Conservation (phyloP, 202 grass and related monocot genomes). For the Panicum virgatum region DNA sequence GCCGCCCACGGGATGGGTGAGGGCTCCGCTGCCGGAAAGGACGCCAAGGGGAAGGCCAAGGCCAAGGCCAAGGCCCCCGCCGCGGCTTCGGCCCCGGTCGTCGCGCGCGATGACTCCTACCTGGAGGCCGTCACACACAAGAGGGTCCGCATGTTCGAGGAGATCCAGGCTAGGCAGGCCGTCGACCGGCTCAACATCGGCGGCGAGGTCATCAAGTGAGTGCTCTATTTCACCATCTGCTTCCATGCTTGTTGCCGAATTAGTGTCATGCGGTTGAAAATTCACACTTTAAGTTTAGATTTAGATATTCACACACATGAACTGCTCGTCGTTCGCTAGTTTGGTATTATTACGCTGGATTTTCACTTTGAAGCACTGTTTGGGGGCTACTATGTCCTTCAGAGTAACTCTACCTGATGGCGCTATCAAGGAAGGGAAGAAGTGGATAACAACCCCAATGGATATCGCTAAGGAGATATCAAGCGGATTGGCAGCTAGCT, state of each 20-base stretch:
- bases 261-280: neutral
- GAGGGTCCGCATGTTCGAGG: constrained; percentile 64
- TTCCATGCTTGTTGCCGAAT: neutral
- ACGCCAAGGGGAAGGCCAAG: constrained; percentile 50
- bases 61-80: constrained; percentile 22
- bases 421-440: constrained; percentile 73
- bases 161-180: constrained; percentile 62
- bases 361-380: neutral
- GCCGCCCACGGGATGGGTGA: constrained; percentile 54
- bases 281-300: neutral
- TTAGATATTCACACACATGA: neutral
- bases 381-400: neutral
- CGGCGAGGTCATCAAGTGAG: constrained; percentile 75
- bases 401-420: constrained; percentile 85
- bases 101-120: constrained; percentile 57
- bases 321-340: neutral
- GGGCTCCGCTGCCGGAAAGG: constrained; percentile 34
- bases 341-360: neutral
- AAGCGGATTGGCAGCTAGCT: constrained; percentile 72
- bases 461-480: constrained; percentile 93
- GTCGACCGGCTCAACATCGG: constrained; percentile 63
- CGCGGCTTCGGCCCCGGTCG: neutral
- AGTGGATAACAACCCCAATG: constrained; percentile 81
- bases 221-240: neutral
- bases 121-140: constrained; percentile 66